Conservation (phyloP, 441 rosid species). For the Brassica hybrid region DNA sequence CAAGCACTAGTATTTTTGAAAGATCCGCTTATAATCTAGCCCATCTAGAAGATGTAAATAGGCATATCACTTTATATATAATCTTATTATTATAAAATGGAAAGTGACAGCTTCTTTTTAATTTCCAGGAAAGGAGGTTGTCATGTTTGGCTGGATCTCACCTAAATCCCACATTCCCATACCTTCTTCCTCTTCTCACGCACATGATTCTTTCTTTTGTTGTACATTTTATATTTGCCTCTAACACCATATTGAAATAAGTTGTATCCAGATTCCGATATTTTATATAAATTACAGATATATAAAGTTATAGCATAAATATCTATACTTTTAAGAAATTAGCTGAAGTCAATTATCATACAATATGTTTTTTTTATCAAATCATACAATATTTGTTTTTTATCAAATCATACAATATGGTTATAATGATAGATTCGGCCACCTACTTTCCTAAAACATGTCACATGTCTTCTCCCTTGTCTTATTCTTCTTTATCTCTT, state of each 20-base stretch:
- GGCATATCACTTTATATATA: not conserved
- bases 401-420: conserved; percentile 23
- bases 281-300: too few relatives aligned
- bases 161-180: conserved; percentile 47
- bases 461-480: conserved; percentile 44
- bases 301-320: not conserved
- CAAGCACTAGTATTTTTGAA: not conserved
- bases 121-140: conserved; percentile 37
- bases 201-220: conserved; percentile 38
- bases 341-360: conserved; percentile 38
- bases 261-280: too few relatives aligned
- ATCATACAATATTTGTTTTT: too few relatives aligned
- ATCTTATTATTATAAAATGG: not conserved
- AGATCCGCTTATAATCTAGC: conserved; percentile 4
- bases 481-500: conserved; percentile 22
- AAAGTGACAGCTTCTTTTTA: conserved; percentile 23
- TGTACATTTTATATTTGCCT: not conserved
- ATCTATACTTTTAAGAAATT: not conserved
- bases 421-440: conserved; percentile 44
- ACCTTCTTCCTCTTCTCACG: conserved; percentile 44
- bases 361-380: conserved; percentile 11
- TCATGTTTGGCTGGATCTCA: conserved; percentile 50
- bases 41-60: conserved; percentile 34
- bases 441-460: conserved; percentile 46
- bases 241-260: too few relatives aligned